Evolutionary conservation across 345 rosid species (phyloP).

Genomic region (Citrus sinensis): DNA sequence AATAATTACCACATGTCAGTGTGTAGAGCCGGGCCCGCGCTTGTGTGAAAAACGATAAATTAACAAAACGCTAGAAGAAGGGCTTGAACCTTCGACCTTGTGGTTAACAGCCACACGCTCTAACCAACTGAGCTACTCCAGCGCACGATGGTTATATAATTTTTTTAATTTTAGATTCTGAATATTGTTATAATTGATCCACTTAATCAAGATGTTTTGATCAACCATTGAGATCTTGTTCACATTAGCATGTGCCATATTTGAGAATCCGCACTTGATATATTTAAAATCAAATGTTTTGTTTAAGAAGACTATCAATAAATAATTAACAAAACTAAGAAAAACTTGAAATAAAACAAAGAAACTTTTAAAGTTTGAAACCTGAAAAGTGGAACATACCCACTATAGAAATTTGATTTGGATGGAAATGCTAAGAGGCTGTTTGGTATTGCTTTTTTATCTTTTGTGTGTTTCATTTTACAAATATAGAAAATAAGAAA

Average conservation of each 20-base stretch:
- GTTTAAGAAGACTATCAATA: neutral
- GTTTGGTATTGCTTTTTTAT: too few relatives aligned
- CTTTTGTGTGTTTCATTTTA: too few relatives aligned
- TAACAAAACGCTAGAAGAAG: conserved; percentile 17
- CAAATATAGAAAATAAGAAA: too few relatives aligned
- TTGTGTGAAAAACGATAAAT: too few relatives aligned
- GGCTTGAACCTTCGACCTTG: conserved; percentile 52
- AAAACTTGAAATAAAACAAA: neutral
- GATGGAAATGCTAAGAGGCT: too few relatives aligned
- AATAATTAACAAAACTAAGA: neutral
- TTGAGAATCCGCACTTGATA: too few relatives aligned
- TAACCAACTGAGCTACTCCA: conserved; percentile 28
- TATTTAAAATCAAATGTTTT: too few relatives aligned
- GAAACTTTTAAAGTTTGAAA: neutral
- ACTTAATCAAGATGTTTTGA: neutral
- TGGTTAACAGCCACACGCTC: conserved; percentile 56
- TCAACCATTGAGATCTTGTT: too few relatives aligned
- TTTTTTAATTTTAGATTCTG: too few relatives aligned
- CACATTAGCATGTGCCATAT: neutral
- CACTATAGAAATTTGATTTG: neutral
- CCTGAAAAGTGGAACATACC: neutral
- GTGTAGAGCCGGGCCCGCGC: neutral
- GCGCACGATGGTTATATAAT: rapidly evolving
- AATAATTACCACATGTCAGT: too few relatives aligned
- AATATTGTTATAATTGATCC: too few relatives aligned